Evolutionary conservation across 257 asterid genomes (phyloP).

Genomic region (Solanum etuberosum): DNA sequence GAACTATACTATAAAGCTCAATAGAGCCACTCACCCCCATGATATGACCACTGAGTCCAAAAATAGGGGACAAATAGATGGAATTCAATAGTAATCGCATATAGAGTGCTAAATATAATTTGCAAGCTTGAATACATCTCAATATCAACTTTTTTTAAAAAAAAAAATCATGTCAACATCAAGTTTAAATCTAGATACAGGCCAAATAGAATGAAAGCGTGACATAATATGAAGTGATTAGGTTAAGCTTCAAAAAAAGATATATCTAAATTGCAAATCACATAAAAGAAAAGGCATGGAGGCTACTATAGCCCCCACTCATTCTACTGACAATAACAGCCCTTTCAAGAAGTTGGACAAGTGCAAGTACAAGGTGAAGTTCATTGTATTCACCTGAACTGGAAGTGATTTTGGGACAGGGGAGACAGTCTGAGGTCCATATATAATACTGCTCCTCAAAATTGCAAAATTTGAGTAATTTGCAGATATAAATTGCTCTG

Average conservation of each 20-base stretch:
- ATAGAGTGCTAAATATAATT: not conserved
- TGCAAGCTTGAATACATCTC: not conserved
- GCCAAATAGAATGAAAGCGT: not conserved
- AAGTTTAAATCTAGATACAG: not conserved
- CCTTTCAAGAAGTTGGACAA: not conserved
- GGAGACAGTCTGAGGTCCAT: constrained; percentile 81
- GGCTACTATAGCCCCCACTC: not conserved
- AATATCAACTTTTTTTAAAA: not conserved
- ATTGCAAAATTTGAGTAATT: constrained; percentile 63
- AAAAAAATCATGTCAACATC: not conserved
- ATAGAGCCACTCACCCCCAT: not conserved
- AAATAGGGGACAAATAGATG: not conserved
- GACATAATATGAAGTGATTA: not conserved
- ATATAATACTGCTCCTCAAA: constrained; percentile 91
- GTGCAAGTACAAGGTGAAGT: not conserved
- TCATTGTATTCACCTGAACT: constrained; percentile 43
- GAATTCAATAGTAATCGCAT: not conserved
- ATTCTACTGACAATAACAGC: not conserved
- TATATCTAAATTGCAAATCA: not conserved
- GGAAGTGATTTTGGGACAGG: constrained; percentile 93
- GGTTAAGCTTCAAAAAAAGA: not conserved
- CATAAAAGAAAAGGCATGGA: not conserved
- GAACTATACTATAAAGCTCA: not conserved
- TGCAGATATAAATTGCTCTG: constrained; percentile 52
- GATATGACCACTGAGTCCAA: not conserved